phyloP scores from a whole-genome alignment of 805 yeast species.

The Vanderwaltozyma tropicalis region DNA sequence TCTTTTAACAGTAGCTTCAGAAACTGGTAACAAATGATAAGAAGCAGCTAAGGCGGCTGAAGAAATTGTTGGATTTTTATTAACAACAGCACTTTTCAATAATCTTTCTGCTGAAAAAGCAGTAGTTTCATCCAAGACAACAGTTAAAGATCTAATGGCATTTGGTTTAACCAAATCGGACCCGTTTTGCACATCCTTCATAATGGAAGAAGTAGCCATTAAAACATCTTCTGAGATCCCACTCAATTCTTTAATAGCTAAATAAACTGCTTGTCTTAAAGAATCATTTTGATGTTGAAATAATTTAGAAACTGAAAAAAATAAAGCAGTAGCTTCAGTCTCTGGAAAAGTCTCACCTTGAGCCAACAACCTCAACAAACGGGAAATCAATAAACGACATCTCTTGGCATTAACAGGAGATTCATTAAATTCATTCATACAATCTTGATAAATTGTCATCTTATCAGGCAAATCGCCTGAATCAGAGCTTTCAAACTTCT shows the following conservation, averaged over 20 bases:
- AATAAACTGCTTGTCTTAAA: slow-evolving; percentile 84
- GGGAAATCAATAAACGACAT: slow-evolving; percentile 74
- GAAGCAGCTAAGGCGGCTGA: slow-evolving; percentile 92
- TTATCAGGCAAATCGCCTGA: slow-evolving; percentile 72
- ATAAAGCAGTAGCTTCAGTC: slow-evolving; percentile 83
- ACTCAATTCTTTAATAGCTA: slow-evolving; percentile 87
- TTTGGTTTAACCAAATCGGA: slow-evolving; percentile 82
- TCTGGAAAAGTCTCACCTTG: slow-evolving; percentile 81
- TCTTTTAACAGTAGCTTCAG: slow-evolving; percentile 85
- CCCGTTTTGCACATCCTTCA: slow-evolving; percentile 94
- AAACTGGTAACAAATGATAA: slow-evolving; percentile 79
- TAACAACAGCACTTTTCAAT: slow-evolving; percentile 87
- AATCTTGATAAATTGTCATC: slow-evolving; percentile 95
- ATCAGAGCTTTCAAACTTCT: slow-evolving; percentile 70
- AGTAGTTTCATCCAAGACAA: slow-evolving; percentile 82
- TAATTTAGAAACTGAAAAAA: slow-evolving; percentile 86
- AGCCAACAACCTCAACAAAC: slow-evolving; percentile 70
- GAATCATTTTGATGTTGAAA: slow-evolving; percentile 81
- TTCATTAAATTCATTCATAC: slow-evolving; percentile 85
- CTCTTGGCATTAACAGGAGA: slow-evolving; percentile 80
- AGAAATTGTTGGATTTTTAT: slow-evolving; percentile 73
- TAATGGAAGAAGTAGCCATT: slow-evolving; percentile 96
- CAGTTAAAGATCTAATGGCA: slow-evolving; percentile 83
- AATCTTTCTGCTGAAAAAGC: slow-evolving; percentile 89
- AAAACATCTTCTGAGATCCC: slow-evolving; percentile 79